A percentile compares a stretch with the other conserved stretches of the same genome.
Evolutionary conservation across 1,139 yeast species (phyloP).

Genomic region (Yamadazyma songkhlaensis): DNA sequence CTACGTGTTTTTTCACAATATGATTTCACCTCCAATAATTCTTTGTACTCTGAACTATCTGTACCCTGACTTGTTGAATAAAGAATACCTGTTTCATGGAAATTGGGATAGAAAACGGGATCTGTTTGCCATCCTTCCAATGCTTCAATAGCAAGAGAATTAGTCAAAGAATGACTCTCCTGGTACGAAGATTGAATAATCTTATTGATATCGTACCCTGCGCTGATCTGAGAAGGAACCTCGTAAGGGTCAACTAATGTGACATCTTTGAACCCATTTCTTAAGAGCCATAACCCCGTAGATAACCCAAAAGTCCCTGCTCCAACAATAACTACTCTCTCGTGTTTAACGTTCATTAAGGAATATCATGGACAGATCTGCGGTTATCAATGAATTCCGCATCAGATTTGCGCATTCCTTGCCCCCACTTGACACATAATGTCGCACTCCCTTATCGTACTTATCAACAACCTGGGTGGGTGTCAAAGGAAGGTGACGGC

Average conservation of each 20-base stretch:
- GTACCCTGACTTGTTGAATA: slow-evolving; percentile 15
- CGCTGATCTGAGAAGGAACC: slow-evolving; percentile 8
- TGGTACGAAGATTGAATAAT: slow-evolving; percentile 8
- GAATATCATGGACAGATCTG: too few species aligned
- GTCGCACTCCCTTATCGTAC: too few species aligned
- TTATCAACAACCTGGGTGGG: too few species aligned
- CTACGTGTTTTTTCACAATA: slow-evolving; percentile 4
- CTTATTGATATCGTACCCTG: slow-evolving; percentile 10
- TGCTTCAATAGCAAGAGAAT: slow-evolving; percentile 14
- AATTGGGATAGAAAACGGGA: slow-evolving; percentile 25
- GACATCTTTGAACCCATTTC: slow-evolving; percentile 14
- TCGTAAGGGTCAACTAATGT: slow-evolving; percentile 10
- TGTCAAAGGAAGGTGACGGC: too few species aligned
- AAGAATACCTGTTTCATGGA: slow-evolving; percentile 8
- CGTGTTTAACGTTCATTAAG: not conserved
- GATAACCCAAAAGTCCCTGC: slow-evolving; percentile 47
- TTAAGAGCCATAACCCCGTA: slow-evolving; percentile 29
- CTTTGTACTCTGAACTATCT: slow-evolving; percentile 4
- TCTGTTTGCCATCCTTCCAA: slow-evolving; percentile 18
- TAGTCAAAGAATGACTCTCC: slow-evolving; percentile 1
- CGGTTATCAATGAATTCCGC: too few species aligned
- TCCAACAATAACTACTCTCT: slow-evolving; percentile 31
- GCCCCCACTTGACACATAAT: too few species aligned
- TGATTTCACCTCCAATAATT: not conserved
- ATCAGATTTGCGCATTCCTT: too few species aligned